These are phyloP conservation scores for Cryphonectria carpinicola DNA, from an alignment of 2,329 filamentous ascomycete species.

Conservation along the genomic window DNA sequence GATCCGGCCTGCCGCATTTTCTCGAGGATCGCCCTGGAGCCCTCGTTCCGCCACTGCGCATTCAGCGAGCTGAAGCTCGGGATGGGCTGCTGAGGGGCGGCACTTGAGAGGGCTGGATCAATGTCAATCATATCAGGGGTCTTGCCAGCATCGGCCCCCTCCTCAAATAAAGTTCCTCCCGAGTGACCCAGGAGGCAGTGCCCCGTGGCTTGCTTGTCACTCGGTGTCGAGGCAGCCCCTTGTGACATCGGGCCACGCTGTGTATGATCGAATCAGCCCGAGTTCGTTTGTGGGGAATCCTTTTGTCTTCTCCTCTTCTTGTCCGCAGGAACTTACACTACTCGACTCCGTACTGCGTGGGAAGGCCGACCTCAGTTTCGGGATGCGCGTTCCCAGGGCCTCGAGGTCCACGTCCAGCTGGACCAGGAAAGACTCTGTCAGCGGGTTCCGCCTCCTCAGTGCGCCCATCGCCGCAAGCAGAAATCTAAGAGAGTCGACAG, in stretches of 20 bases:
- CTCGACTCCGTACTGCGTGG: conserved; percentile 53
- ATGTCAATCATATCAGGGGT: conserved; percentile 47
- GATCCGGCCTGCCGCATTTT: conserved; percentile 31
- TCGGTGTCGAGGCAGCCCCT: conserved; percentile 16
- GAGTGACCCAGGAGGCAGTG: conserved; percentile 48
- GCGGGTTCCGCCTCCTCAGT: conserved; percentile 81
- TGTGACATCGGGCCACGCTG: conserved; percentile 5
- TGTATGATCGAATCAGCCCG: conserved; percentile 1
- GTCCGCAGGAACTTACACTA: conserved; percentile 45
- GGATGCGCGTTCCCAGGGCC: conserved; percentile 66
- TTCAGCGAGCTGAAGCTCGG: conserved; percentile 36
- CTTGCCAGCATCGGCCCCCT: conserved; percentile 45
- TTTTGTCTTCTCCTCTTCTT: background rate
- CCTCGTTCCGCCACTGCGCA: conserved; percentile 21
- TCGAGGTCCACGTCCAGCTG: conserved; percentile 93
- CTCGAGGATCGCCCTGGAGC: conserved; percentile 8
- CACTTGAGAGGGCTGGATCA: conserved; percentile 39
- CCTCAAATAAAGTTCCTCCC: conserved; percentile 49
- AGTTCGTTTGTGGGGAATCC: background rate
- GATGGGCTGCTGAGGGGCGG: conserved; percentile 32
- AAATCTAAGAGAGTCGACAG: conserved; percentile 83
- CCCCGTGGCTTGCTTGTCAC: conserved; percentile 18
- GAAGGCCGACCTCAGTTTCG: conserved; percentile 59
- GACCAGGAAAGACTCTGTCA: conserved; percentile 93
- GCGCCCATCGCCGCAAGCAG: conserved; percentile 88